Base-by-base conservation (phyloP, 1,284 basidiomycete genomes). In the Grifola frondosa region DNA sequence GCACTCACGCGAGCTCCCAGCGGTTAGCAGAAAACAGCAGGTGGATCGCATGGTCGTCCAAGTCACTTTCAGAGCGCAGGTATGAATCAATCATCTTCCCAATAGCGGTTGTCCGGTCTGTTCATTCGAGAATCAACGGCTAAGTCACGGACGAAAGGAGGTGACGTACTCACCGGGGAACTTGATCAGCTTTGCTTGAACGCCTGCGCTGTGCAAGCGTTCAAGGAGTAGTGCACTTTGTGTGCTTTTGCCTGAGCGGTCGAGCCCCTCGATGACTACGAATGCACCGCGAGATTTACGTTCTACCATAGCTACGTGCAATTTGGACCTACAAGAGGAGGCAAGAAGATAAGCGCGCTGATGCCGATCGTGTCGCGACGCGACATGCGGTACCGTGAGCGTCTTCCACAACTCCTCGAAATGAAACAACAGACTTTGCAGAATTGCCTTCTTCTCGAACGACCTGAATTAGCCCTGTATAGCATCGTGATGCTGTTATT, bases 1-100 rank as follows among this genome's bases (percentile, higher is more conserved):
- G 11, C 22, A 77, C 83, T 61, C 54, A 95, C 89, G 85, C 84
- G 52, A 88, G 77, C 64, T 99, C 96, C 96, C 97, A 99, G 17
- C 96, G 81, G 63, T 99, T 99, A 1, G 95, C 96, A 36, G 91
- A 88, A 73, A 99, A 99, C 42, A 99, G 79, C 1, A 98, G 80
- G 62, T 99, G 96, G 42, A 99, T 86, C 3, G 88, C 88, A 53
- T 78, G 87, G 68, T 98, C 93, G 64, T 97, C 91, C 40, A 98
- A 74, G 17, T 98, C 91, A 8, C 84, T 77, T 45, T 87, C 68
- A 15, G 86, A 89, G 41, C 81, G 83, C 44, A 99, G 75, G 67
- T 99, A 99, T 10, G 85, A 78, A 65, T 99, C 87, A 60, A 99
- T 97, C 84, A 96, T 91, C 58, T 85, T 77, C 7, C 96, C 96